Evolutionary conservation across 2,329 filamentous ascomycete genomes (phyloP).

Genomic region (Alternaria gaisen): DNA sequence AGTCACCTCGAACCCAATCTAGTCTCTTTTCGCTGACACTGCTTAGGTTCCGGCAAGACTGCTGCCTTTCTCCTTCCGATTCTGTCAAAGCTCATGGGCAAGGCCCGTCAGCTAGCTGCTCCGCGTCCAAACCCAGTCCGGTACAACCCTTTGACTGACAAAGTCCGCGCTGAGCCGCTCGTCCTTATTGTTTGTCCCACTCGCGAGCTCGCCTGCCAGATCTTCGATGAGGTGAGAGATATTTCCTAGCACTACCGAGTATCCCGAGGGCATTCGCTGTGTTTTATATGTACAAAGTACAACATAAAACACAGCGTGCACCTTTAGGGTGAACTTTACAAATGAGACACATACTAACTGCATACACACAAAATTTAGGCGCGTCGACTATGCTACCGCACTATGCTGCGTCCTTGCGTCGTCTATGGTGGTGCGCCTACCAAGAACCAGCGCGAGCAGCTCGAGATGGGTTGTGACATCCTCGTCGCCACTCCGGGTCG

Average conservation of each 20-base stretch:
- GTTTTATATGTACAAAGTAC: neutral
- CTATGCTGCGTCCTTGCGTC: slow-evolving; percentile 91
- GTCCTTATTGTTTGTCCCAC: slow-evolving; percentile 87
- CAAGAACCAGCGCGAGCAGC: slow-evolving; percentile 73
- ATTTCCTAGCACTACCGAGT: slow-evolving; percentile 51
- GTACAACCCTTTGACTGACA: slow-evolving; percentile 61
- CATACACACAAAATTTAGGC: neutral
- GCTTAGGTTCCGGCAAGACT: slow-evolving; percentile 92
- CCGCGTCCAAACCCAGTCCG: slow-evolving; percentile 72
- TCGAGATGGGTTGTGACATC: slow-evolving; percentile 86
- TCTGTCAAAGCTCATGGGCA: slow-evolving; percentile 91
- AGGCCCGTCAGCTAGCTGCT: slow-evolving; percentile 86
- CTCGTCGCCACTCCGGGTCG: slow-evolving; percentile 89
- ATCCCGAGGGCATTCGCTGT: neutral
- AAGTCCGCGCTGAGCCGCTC: slow-evolving; percentile 81
- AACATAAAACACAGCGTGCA: neutral
- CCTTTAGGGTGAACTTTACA: neutral
- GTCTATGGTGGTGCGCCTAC: slow-evolving; percentile 84
- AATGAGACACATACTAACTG: neutral
- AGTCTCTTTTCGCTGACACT: slow-evolving; percentile 1
- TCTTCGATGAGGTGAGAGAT: slow-evolving; percentile 91
- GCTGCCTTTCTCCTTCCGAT: slow-evolving; percentile 91
- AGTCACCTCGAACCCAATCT: slow-evolving; percentile 38
- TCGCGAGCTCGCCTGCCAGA: slow-evolving; percentile 82
- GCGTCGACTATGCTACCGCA: slow-evolving; percentile 77